Evolutionary conservation across 768 basidiomycete genomes (phyloP), one percentile per base, ranked within the genome.

Genomic region (Pisolithus microcarpus): DNA sequence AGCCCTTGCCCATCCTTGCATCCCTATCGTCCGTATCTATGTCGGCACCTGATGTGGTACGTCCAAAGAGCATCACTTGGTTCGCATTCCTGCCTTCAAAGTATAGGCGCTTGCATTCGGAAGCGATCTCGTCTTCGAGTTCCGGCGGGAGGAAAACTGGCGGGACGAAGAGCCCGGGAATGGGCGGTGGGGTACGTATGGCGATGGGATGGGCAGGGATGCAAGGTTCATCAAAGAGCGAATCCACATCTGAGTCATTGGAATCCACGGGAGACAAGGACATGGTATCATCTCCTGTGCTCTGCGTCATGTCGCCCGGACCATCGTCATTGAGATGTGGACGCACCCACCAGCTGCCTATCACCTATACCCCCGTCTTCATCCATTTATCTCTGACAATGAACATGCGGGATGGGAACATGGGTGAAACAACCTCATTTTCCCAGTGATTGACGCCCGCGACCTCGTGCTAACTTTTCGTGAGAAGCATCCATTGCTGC

Each of bases 61-160:
- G 77, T 40, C 82, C 82, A 60, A 95, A 95, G 16, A 95, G 75
- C 91, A 94, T 93, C 48, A 86, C 78, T 65, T 94, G 91, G 61
- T 95, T 89, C 43, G 79, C 72, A 39, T 68, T 56, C 23, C 66
- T 69, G 10, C 62, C 62, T 9, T 58, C 60, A 60, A 86, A 87
- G 63, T 84, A 87, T 8, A 72, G 73, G 2, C 66, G 59, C 65
- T 80, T 72, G 65, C 84, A 85, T 47, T 77, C 77, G 10, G 64
- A 61, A 46, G 72, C 61, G 30, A 82, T 68, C 0, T 70, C 62
- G 19, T 79, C 68, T 4, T 80, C 78, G 9, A 86, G 65, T 37
- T 77, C 77, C 18, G 62, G 53, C 4, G 84, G 72, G 7, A 90
- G 61, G 7, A 67, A 65, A 15, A 81, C 51, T 6, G 73, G 62